Evolutionary conservation across 257 asterid species (phyloP), one percentile per base, ranked within the genome.

Genomic region (Parsonsia alboflavescens): DNA sequence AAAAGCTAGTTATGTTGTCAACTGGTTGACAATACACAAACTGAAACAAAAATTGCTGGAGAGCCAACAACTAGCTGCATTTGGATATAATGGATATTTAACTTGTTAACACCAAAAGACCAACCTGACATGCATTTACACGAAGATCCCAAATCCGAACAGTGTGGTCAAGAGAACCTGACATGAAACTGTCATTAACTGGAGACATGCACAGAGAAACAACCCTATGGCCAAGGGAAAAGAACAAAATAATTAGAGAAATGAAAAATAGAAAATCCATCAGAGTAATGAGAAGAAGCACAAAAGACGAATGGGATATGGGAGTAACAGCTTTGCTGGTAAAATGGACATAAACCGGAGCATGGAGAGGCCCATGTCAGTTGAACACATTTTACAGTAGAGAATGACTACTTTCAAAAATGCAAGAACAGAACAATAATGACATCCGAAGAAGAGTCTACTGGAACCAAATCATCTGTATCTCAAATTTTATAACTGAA

Each of bases 151-250:
- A 95, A 80, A 92, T 89, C 57, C 96, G 86, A 61, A 89, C 96
- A 83, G 84, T 90, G 82, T 92, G 99, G 78, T 95, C 98, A 78
- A 95, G 90, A 83, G 99, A 95, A 75, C 98, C 98, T 46, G 99
- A 92, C 99, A 95, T 90, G 88, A 95, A 95, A 81, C 93, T 79
- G 74, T 94, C 99, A 44, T 95, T 89, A 73, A 92, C 84, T 0
- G 99, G 98, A 81, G 96, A 94, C 98, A 94, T 94, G 89, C 98
- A 90, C 77, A 94, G 83, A 39, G 98, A 94, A 76, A 89, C 96
- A 76, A 95, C 93, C 93, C 99, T 95, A 74, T 68, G 79, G 50
- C 73, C 63, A 82, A 75, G 76, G 75, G 76, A 68, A 50, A 42
- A 7, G 81, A 64, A 28, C 56, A 74, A 41, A 69, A 48, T 21